Evolutionary conservation across 2,329 filamentous ascomycete genomes (phyloP), one percentile per base, ranked within the genome.

Genomic region (Hypoxylon sp.): DNA sequence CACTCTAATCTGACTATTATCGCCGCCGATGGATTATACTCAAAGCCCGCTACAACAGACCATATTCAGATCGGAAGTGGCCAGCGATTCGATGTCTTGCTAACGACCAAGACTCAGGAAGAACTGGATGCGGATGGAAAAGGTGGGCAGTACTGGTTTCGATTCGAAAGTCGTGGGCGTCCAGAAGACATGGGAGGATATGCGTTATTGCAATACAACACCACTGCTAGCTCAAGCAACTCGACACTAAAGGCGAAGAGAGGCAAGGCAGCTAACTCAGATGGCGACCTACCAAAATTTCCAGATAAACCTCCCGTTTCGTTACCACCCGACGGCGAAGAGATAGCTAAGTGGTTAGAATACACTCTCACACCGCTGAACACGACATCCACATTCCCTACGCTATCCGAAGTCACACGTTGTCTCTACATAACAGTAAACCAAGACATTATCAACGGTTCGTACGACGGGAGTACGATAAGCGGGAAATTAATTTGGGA

Each of bases 21-120:
- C 59, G 84, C 86, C 61, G 88, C 85, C 0, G 89, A 91, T 65
- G 84, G 83, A 12, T 77, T 79, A 14, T 88, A 87, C 73, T 87
- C 85, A 2, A 79, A 82, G 70, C 82, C 84, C 0, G 77, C 80
- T 16, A 69, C 71, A 0, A 82, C 82, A 1, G 77, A 81, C 21
- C 81, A 84, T 67, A 78, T 90, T 55, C 87, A 90, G 70, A 70
- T 90, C 4, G 82, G 81, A 6, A 77, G 81, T 4, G 88, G 88
- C 0, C 88, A 90, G 71, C 84, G 88, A n/a, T 90, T 86, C 73
- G 86, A 86, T 65, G 78, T 83, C 0, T 77, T 90, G 1, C 77
- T 91, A 30, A 80, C 77, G 11, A 81, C 87, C 1, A 90, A 89
- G 70, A 79, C 79, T 0, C 70, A 67, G 43, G 76, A 77, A 0